Evolutionary conservation across 257 asterid genomes (phyloP).

Genomic region (Jacaranda copaia): DNA sequence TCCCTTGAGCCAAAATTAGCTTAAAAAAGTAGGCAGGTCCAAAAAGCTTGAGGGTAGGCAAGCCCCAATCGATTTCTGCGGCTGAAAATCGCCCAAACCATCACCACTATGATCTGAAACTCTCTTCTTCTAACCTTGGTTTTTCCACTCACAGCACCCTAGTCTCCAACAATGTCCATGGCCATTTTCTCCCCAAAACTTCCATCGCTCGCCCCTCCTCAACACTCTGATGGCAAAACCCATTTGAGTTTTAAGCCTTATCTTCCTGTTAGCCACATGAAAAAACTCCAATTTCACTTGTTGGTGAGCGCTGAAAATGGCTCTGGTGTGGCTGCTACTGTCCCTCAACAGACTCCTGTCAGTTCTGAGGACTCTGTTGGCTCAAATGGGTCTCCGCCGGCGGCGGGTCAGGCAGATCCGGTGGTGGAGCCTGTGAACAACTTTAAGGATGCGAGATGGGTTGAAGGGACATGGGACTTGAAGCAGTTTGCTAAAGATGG

Average conservation of each 20-base stretch:
- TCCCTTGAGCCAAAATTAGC: too few species aligned
- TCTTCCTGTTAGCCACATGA: slow-evolving; percentile 39
- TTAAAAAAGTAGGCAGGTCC: neutral
- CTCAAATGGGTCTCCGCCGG: slow-evolving; percentile 67
- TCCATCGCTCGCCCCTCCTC: slow-evolving; percentile 48
- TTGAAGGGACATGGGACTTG: slow-evolving; percentile 93
- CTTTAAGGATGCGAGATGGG: slow-evolving; percentile 76
- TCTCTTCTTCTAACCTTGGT: neutral
- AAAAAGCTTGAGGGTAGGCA: neutral
- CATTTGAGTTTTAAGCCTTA: slow-evolving; percentile 39
- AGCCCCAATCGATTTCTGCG: slow-evolving; percentile 38
- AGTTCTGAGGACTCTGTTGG: slow-evolving; percentile 40
- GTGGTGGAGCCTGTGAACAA: slow-evolving; percentile 41
- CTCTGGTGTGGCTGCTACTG: slow-evolving; percentile 52
- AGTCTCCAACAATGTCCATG: slow-evolving; percentile 50
- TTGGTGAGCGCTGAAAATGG: slow-evolving; percentile 55
- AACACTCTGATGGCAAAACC: slow-evolving; percentile 42
- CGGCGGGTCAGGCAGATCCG: slow-evolving; percentile 37
- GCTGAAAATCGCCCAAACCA: slow-evolving; percentile 45
- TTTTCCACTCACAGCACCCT: slow-evolving; percentile 10
- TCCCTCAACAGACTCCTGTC: slow-evolving; percentile 45
- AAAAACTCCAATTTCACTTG: slow-evolving; percentile 37
- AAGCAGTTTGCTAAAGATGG: slow-evolving; percentile 73
- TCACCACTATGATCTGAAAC: slow-evolving; percentile 38
- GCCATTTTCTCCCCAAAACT: slow-evolving; percentile 70